A percentile compares a stretch with the other conserved stretches of the same genome.
phyloP scores from a whole-genome alignment of 2,329 filamentous ascomycete species.

The Talaromyces sp. region DNA sequence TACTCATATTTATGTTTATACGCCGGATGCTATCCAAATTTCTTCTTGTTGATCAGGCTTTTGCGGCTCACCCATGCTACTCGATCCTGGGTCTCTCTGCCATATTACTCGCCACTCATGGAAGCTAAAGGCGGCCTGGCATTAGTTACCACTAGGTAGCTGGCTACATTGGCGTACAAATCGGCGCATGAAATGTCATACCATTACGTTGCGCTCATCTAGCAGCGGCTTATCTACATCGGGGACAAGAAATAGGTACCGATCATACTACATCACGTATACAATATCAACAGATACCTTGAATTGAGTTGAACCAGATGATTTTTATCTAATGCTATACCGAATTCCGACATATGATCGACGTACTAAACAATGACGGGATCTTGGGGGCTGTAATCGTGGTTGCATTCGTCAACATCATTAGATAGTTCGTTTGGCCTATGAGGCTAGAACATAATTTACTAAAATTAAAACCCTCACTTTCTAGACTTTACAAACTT shows the following conservation, averaged over 20 bases:
- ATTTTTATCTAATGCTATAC: background rate
- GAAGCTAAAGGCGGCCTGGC: background rate
- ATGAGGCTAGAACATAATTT: too few species aligned
- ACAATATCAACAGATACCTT: background rate
- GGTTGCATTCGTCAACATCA: background rate
- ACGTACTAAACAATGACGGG: background rate
- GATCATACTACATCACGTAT: background rate
- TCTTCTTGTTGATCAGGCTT: background rate
- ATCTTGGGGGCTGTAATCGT: background rate
- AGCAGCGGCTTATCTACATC: background rate
- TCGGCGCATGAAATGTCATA: background rate
- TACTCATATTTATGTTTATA: background rate
- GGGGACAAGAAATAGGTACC: background rate
- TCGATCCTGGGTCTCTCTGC: background rate
- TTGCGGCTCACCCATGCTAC: background rate
- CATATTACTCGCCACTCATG: background rate
- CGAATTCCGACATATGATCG: background rate
- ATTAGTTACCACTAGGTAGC: background rate
- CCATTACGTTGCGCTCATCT: background rate
- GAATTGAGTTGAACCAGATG: background rate
- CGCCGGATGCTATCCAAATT: background rate
- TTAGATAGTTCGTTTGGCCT: background rate
- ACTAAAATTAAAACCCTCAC: too few species aligned
- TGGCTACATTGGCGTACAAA: background rate
- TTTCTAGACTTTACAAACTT: too few species aligned